phyloP scores from a whole-genome alignment of 2,329 filamentous ascomycete genomes.

The Ploettnerulaceae sp. region DNA sequence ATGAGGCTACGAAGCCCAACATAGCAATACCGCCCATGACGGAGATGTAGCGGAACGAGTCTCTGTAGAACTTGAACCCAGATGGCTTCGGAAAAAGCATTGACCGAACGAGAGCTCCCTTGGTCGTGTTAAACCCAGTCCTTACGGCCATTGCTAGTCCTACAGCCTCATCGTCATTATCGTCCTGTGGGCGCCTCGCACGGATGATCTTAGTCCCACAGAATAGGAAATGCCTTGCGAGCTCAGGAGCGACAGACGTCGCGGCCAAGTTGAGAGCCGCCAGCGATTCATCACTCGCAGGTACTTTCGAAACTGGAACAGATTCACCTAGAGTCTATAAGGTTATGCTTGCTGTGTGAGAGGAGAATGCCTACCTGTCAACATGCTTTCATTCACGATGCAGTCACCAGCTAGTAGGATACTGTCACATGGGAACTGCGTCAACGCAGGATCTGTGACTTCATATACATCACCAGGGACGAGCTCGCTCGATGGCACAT shows the following conservation, averaged over 20 bases:
- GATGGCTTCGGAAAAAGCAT: constrained; percentile 99
- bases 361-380: constrained; percentile 57
- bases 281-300: constrained; percentile 77
- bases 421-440: constrained; percentile 88
- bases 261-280: constrained; percentile 70
- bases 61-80: constrained; percentile 96
- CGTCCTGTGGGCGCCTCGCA: constrained; percentile 80
- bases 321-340: constrained; percentile 66
- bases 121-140: constrained; percentile 96
- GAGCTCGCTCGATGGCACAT: constrained; percentile 78
- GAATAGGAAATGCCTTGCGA: constrained; percentile 87
- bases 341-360: not conserved
- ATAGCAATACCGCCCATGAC: constrained; percentile 88
- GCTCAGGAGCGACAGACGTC: constrained; percentile 74
- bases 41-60: constrained; percentile 95
- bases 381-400: constrained; percentile 99
- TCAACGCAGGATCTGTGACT: constrained; percentile 85
- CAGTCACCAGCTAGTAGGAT: constrained; percentile 88
- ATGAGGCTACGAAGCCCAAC: constrained; percentile 83
- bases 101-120: constrained; percentile 88
- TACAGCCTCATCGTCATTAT: constrained; percentile 79
- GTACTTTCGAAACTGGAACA: constrained; percentile 89
- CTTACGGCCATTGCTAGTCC: constrained; percentile 87
- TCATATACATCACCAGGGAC: constrained; percentile 97
- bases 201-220: constrained; percentile 94